Base-by-base conservation (phyloP, 208 protist species). In the Trypanosoma mega region DNA sequence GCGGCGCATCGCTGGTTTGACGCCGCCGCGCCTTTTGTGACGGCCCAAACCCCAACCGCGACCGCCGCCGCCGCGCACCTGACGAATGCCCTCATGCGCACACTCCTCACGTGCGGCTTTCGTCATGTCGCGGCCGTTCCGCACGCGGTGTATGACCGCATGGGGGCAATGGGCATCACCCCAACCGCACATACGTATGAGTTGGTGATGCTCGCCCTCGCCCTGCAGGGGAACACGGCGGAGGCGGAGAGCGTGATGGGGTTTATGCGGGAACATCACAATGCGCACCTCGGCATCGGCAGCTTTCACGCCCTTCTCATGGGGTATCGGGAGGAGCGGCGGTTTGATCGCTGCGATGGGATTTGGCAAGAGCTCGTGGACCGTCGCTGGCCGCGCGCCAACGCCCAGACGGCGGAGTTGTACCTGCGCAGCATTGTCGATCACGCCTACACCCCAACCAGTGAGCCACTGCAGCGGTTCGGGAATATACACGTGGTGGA, bases 341-440 rank as follows among this genome's bases (percentile, higher is more conserved):
- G 73, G 1, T 93, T 76, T 52, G 90, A 96, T 49, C 45, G 73
- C 11, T 93, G 86, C 50, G 86, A 96, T 46, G 69, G 47, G 29
- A 57, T 93, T 9, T 93, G 85, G 90, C 78, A 93, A 60, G 81
- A 91, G 69, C 66, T 93, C 18, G 71, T 91, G 20, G 90, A 96
- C 60, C 75, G 72, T 26, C 82, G 90, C 57, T 93, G 82, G 78
- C 90, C 90, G 8, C 82, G 82, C 33, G 82, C 86, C 16, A 90
- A 68, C 59, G 45, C 72, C 16, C 63, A 85, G 26, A 86, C 82
- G 2, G 82, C 84, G 2, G 86, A 96, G 69, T 60, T 92, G 48
- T 96, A 96, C 63, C 72, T 96, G 2, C 83, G 90, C 63, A 86
- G 78, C 58, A 88, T 96, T 55, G 65, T 96, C 2, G 90, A 96